phyloP scores from a whole-genome alignment of 768 basidiomycete species.

The Asterophora parasitica region DNA sequence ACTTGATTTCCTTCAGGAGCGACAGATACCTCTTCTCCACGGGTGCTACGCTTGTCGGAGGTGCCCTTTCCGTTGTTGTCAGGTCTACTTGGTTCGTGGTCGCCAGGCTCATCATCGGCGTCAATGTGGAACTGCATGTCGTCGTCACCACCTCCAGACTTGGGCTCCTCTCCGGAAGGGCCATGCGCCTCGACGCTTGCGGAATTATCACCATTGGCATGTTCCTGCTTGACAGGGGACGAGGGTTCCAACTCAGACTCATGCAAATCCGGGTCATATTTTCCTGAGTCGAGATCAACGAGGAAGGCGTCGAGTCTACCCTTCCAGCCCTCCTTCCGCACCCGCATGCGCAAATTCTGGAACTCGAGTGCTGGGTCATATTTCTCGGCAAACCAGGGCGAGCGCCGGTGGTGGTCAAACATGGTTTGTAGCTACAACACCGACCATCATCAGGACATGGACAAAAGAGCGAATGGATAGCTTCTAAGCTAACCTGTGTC shows the following conservation, averaged over 20 bases:
- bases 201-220: constrained; percentile 35
- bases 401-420: constrained; percentile 92
- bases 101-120: constrained; percentile 64
- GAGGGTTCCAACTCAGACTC: constrained; percentile 52
- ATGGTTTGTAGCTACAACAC: constrained; percentile 84
- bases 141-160: constrained; percentile 51
- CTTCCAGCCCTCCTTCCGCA: constrained; percentile 83
- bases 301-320: constrained; percentile 69
- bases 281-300: constrained; percentile 76
- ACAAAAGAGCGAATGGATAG: constrained; percentile 14
- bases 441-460: constrained; percentile 29
- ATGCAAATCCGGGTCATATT: constrained; percentile 74
- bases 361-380: constrained; percentile 79
- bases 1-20: constrained; percentile 82
- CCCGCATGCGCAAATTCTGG: constrained; percentile 65
- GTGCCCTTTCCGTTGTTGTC: constrained; percentile 55
- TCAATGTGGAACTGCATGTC: constrained; percentile 75
- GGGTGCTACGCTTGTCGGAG: constrained; percentile 44
- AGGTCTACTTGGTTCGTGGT: constrained; percentile 49
- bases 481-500: constrained; percentile 66
- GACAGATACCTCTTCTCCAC: constrained; percentile 70
- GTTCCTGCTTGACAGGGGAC: constrained; percentile 51
- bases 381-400: constrained; percentile 97
- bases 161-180: constrained; percentile 48
- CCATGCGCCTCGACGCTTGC: constrained; percentile 35